phyloP scores from a whole-genome alignment of 768 basidiomycete species.

The Tricholoma matsutake region DNA sequence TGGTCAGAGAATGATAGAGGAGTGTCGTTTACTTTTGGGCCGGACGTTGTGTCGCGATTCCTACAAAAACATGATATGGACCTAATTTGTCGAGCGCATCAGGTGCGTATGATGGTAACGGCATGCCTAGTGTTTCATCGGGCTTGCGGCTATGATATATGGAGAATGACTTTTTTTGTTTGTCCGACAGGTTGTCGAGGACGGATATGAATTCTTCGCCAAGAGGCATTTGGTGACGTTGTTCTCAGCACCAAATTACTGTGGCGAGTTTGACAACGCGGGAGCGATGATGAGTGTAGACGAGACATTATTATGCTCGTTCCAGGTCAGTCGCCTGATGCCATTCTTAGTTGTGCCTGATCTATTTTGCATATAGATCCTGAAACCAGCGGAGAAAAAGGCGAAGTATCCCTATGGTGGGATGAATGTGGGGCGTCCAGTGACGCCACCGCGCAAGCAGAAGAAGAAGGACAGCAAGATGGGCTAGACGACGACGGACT shows the following conservation, averaged over 20 bases:
- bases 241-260: constrained; percentile 95
- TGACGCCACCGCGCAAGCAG: constrained; percentile 95
- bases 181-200: constrained; percentile 81
- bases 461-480: constrained; percentile 93
- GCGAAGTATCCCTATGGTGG: constrained; percentile 88
- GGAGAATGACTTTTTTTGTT: constrained; percentile 5
- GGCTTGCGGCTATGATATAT: neutral
- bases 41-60: constrained; percentile 97
- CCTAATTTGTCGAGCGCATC: constrained; percentile 96
- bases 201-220: constrained; percentile 98
- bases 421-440: constrained; percentile 82
- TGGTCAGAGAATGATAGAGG: constrained; percentile 99
- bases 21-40: constrained; percentile 98
- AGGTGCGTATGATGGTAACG: constrained; percentile 49
- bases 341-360: neutral
- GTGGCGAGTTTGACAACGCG: constrained; percentile 97
- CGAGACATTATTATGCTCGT: constrained; percentile 94
- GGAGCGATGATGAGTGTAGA: constrained; percentile 99
- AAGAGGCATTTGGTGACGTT: constrained; percentile 95
- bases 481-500: constrained; percentile 25
- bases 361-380: constrained; percentile 54
- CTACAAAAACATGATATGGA: constrained; percentile 99
- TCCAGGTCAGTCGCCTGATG: constrained; percentile 64
- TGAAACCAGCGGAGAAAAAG: constrained; percentile 99
- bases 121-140: neutral